Base-by-base conservation (phyloP, 352 stramenopile genomes). In the Phytopythium boreale region DNA sequence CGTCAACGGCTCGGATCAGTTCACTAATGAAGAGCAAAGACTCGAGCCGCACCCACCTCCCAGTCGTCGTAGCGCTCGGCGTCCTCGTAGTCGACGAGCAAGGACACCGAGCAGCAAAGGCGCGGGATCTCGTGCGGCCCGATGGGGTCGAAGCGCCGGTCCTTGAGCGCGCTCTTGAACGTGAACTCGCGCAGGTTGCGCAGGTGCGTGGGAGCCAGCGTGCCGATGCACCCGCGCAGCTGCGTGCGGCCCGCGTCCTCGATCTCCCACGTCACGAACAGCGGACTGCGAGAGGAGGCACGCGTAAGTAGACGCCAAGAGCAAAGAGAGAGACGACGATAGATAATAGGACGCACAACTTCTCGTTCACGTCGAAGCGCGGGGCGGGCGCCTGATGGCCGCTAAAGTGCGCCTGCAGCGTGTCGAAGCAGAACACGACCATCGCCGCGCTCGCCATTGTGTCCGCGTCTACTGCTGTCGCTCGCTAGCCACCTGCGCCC, bases 241-340 rank as follows among this genome's bases (percentile, higher is more conserved):
- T 75, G 68, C 36, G 70, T 69, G 20, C 75, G 76, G 51, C 74
- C 70, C 17, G 77, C 56, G 43, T 76, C 66, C 64, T 93, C 85
- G 58, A 85, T 88, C 73, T 94, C 85, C 85, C 85, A 94, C 59
- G 85, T 94, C 70, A 94, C 85, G 62, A 94, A 94, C 43, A 94
- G 70, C 60, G 85, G 85, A 55, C 84, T 92, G 43, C 17, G 26
- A 10, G 20, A 24, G 27, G 11, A 46, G 29, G 62, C 11, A 65
- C 11, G 29, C 56, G 50, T 2, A 22, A 12, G 27, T 43, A 27
- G 11, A 19, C 29, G 10, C 1, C 31, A 3, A 4, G 11, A 19
- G 10, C 2, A 19, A 24, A 37, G 26, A 24, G 1, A 14, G 4
- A 5, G 20, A 9, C 19, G 34, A n/a, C 20, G 20, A 55, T 4